These are phyloP conservation scores for Chaetomiaceae sp. DNA, from an alignment of 2,329 filamentous ascomycete genomes.

Conservation along the genomic window DNA sequence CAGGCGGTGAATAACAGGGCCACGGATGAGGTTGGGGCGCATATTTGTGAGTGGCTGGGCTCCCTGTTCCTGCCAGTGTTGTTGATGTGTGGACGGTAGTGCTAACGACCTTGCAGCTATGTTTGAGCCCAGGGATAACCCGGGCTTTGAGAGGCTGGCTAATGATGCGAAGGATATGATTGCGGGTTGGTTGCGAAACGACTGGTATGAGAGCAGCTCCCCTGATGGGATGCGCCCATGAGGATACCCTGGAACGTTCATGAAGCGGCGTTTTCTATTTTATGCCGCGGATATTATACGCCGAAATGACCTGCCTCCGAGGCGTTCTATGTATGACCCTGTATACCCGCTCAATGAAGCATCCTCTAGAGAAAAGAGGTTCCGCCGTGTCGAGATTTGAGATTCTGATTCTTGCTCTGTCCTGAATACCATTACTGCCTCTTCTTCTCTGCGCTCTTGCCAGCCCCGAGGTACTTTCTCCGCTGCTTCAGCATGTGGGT, in stretches of 20 bases:
- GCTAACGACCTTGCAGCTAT: constrained; percentile 46
- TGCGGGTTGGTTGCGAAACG: constrained; percentile 57
- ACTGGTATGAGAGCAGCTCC: constrained; percentile 60
- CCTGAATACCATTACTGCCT: constrained; percentile 30
- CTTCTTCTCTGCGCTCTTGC: constrained; percentile 46
- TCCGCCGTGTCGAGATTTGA: neutral
- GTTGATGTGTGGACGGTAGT: neutral
- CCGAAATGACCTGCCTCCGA: constrained; percentile 1
- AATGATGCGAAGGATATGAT: constrained; percentile 62
- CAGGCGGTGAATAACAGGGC: constrained; percentile 74
- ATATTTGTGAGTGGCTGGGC: constrained; percentile 61
- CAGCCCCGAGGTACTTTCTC: constrained; percentile 54
- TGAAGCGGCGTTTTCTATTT: neutral
- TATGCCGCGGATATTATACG: constrained; percentile 1
- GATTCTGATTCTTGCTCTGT: neutral
- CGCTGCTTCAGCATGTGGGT: constrained; percentile 94
- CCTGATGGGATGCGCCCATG: constrained; percentile 29
- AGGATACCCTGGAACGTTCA: neutral
- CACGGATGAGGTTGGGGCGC: constrained; percentile 72
- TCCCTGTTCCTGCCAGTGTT: neutral
- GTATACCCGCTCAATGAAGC: neutral
- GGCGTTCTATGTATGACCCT: constrained; percentile 3
- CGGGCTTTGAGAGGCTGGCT: constrained; percentile 64
- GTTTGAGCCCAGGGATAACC: constrained; percentile 69
- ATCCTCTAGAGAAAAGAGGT: neutral